Evolutionary conservation across 2,329 filamentous ascomycete species (phyloP), one percentile per base, ranked within the genome.

Genomic region (Paraconiothyrium brasiliense): DNA sequence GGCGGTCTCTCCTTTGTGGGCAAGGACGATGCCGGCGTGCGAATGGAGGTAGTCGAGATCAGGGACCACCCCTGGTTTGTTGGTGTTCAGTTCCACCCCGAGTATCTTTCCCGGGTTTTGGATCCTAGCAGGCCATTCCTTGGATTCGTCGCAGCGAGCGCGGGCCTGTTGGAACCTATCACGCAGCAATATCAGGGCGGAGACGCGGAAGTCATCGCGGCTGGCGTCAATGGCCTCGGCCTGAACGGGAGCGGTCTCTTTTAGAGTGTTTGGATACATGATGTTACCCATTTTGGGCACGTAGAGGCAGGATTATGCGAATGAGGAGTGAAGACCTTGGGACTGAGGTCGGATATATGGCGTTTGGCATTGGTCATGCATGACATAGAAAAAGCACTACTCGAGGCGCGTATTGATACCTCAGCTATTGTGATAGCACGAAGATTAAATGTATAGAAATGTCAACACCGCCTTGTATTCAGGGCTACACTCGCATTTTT

Each of bases 41-140:
- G 93, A 35, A 93, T 95, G 90, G 93, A 96, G 81, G 86, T 93
- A 54, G 81, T 96, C 39, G 93, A 97, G 80, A 81, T 96, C 64
- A 89, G 89, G 75, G 89, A 94, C 66, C 93, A 97, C 76, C 91
- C 91, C 0, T 97, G 87, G 84, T 97, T 90, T 69, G 92, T 96
- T 20, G 90, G 90, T 64, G 91, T 95, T 9, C 94, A 97, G 79
- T 94, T 91, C 78, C 93, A 97, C 77, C 93, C 94, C 2, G 93
- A 97, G 79, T 97, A 94, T 75, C 83, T 92, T 54, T 90, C 86
- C 68, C 86, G 90, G 56, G 93, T 95, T 2, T 81, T 96, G 64
- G 83, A 87, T 54, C 92, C 92, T 0, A 90, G 87, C 73, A 88
- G 88, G 75, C 89, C 92, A 1, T 95, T 92, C 80, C 84, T 97